Base-by-base conservation (phyloP, 257 asterid genomes). In the Misopates orontium region DNA sequence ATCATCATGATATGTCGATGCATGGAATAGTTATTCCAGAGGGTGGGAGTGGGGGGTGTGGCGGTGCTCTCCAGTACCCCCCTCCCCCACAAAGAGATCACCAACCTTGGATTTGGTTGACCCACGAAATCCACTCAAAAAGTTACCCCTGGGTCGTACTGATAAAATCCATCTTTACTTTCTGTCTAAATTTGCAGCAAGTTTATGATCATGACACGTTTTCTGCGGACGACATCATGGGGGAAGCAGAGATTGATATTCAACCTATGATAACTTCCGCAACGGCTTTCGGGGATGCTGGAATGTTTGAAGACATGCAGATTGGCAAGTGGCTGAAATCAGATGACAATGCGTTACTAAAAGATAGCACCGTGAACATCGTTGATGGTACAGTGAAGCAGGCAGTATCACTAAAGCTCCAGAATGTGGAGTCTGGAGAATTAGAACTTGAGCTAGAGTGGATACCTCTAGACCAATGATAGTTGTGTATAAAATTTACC, bases 251-350 rank as follows among this genome's bases (percentile, higher is more conserved):
- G 81, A 85, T 94, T 50, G 99, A 94, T 65, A 85, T 94, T 44
- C 99, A 86, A 68, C 80, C 99, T 32, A 84, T 94, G 93, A 85
- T 94, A 80, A 88, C 98, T 49, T 88, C 99, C 22, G 98, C 99
- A 36, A 82, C 85, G 55, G 88, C 96, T 18, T 90, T 85, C 24
- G 98, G 98, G 20, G 92, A 94, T 55, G 83, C 89, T 24, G 89
- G 75, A 51, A 81, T 85, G 95, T 85, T 83, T 54, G 88, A 83
- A 24, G 68, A 90, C 73, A 90, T 90, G 99, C 98, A 94, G 84
- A 88, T 94, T 4, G 99, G 99, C 8, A 90, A 83, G 63, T 94
- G 99, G 99, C 79, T 90, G 70, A 88, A 83, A 78, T 85, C 99
- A 14, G 44, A 73, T 19, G 98, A 90, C 75, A 94, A 94, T 44